Evolutionary conservation across 2,329 filamentous ascomycete genomes (phyloP), one percentile per base, ranked within the genome.

Genomic region (Emmonsiellopsis sp.): DNA sequence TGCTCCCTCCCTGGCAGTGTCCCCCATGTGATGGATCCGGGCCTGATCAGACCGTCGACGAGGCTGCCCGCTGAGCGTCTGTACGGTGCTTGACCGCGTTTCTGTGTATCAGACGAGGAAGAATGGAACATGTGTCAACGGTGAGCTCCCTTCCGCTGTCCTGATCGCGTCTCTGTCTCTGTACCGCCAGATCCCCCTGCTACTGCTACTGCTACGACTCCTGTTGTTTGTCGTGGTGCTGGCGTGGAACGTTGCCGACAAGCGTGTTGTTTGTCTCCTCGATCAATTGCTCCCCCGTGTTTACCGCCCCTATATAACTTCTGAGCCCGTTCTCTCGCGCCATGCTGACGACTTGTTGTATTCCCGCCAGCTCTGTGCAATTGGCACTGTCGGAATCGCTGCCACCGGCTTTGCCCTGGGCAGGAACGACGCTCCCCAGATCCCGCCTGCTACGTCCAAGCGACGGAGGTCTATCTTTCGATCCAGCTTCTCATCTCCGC

Each of bases 301-400:
- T 44, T 30, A 4, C 50, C 15, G 42, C 30, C 46, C 26, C 34
- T n/a, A 7, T 49, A 57, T 52, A 41, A 5, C 37, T 40, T 7
- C 15, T 61, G 48, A 63, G 8, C 50, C 32, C 7, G 41, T 26
- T 32, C 38, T 8, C 32, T 5, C 38, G 5, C 30, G 37, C 32
- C 49, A 34, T 16, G 38, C 47, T 53, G 41, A 54, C 45, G 26
- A 30, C 48, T 7, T 46, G n/a, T 50, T 34, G 15, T 31, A 15
- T 40, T 60, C 59, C 63, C 66, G 58, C 67, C 66, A 83, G 80
- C 76, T 84, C 62, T 82, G 79, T 79, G 82, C 81, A 63, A 72
- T 81, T 67, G 80, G 80, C 73, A 82, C 80, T 62, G 73, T 83
- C 70, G 80, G 79, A 66, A 75, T 82, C 59, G 81, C 81, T 59